Evolutionary conservation across 2,329 filamentous ascomycete species (phyloP).

Genomic region (Simplicillium aogashimaense): DNA sequence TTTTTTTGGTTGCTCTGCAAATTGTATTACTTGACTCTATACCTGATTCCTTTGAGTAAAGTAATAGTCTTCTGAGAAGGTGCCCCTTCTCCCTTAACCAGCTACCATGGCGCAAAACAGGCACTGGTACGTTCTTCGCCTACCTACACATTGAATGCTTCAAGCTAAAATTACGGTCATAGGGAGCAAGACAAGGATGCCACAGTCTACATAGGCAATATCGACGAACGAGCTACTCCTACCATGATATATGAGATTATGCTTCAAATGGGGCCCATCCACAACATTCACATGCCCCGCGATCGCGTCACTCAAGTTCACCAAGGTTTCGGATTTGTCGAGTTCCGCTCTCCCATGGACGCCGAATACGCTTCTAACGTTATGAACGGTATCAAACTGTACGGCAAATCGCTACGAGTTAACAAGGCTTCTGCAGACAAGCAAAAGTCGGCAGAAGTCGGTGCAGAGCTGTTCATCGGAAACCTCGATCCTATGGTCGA

Average conservation of each 20-base stretch:
- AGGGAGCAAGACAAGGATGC: conserved; percentile 98
- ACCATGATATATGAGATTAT: conserved; percentile 94
- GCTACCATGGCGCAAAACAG: conserved; percentile 55
- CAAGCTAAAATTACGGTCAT: conserved; percentile 4
- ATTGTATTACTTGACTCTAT: background rate
- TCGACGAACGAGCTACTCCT: conserved; percentile 91
- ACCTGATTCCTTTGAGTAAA: background rate
- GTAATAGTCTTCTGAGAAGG: background rate
- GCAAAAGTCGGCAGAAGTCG: conserved; percentile 85
- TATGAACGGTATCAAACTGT: conserved; percentile 91
- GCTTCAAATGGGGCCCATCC: conserved; percentile 93
- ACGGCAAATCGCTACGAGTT: conserved; percentile 88
- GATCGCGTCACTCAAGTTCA: conserved; percentile 95
- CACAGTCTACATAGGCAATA: conserved; percentile 95
- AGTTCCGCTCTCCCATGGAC: conserved; percentile 91
- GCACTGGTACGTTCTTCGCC: conserved; percentile 53
- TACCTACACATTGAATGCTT: background rate
- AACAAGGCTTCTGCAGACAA: conserved; percentile 93
- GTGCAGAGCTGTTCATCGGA: conserved; percentile 92
- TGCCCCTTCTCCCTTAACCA: background rate
- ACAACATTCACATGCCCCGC: conserved; percentile 96
- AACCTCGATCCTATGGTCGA: conserved; percentile 92
- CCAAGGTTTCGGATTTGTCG: conserved; percentile 97
- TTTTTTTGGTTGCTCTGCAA: background rate
- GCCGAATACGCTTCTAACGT: conserved; percentile 94